Base-by-base conservation (phyloP, 805 yeast species). In the Priceomyces haplophilus region DNA sequence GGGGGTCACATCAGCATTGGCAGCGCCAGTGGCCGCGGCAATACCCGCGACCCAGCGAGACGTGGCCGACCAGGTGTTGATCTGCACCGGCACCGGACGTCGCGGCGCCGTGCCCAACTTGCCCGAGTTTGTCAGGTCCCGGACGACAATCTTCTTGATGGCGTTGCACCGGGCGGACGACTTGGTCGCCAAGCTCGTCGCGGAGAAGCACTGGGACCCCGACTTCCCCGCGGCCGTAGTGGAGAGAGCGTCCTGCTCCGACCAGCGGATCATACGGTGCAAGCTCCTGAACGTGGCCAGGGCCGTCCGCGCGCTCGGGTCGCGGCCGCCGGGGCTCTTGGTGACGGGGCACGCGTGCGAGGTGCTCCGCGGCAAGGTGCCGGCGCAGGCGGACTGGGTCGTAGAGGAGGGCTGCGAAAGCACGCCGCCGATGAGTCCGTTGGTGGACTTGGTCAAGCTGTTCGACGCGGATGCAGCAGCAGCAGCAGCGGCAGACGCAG, bases 71-170 rank as follows among this genome's bases (percentile, higher is more conserved):
- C 97, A 91, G 65, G 88, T 91, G 3, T 73, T 91, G 42, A 81
- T 91, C 18, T 88, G 97, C 62, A 91, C 98, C 0, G 98, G 98
- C 2, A 89, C 96, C 0, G 97, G 97, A 1, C 79, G 93, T 42
- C 80, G 83, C 27, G 98, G 97, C 4, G 82, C 81, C 3, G 60
- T 87, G 38, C 97, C 96, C 1, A 71, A 72, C 38, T 65, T 87
- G 12, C 97, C 98, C 1, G 84, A 79, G 38, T 90, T 75, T 62
- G 85, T 80, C 5, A 58, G 66, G 36, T 66, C 84, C 3, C 72
- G 97, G 52, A 91, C 98, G 0, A 84, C 95, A 0, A 80, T 91
- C 1, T 90, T 90, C 54, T 62, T 91, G 25, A 91, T 91, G 98
- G 83, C 96, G 0, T 68, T 91, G 41, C 97, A 90, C 56, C 73